Percentiles rank a stretch among this genome's conserved stretches.
phyloP scores from a whole-genome alignment of 306 rosid genomes.

The Prinsepia uniflora region DNA sequence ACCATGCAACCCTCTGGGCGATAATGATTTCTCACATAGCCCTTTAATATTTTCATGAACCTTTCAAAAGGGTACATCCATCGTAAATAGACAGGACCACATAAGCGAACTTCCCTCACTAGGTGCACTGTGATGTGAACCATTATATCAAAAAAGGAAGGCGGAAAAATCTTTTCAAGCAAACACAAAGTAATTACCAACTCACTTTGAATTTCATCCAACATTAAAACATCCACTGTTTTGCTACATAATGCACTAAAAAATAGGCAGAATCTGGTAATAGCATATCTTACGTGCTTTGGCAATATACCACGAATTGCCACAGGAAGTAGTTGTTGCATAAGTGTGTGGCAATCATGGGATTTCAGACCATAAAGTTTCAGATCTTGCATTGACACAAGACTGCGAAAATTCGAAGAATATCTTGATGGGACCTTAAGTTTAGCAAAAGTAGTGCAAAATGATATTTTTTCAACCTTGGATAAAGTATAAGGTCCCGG shows the following conservation, averaged over 20 bases:
- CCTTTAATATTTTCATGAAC: not conserved
- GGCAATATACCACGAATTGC: conserved; percentile 2
- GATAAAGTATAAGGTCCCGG: not conserved
- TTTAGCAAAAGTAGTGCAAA: not conserved
- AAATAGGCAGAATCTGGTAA: not conserved
- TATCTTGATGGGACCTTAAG: not conserved
- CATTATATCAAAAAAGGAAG: not conserved
- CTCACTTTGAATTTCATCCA: not conserved
- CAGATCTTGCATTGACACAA: not conserved
- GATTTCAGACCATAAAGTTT: not conserved
- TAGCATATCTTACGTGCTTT: conserved; percentile 3
- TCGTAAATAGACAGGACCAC: not conserved
- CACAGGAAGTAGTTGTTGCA: not conserved
- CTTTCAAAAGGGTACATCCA: conserved; percentile 2
- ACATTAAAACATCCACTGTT: not conserved
- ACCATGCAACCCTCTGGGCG: not conserved
- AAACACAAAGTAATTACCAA: not conserved
- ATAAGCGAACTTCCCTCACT: not conserved
- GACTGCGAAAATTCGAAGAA: not conserved
- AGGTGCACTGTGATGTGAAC: not conserved
- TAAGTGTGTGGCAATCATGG: not conserved
- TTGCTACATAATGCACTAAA: not conserved
- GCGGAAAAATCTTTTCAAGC: not conserved
- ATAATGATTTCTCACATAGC: not conserved
- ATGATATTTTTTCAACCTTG: not conserved